Base-by-base conservation (phyloP, 441 rosid genomes). In the Adansonia grandidieri region DNA sequence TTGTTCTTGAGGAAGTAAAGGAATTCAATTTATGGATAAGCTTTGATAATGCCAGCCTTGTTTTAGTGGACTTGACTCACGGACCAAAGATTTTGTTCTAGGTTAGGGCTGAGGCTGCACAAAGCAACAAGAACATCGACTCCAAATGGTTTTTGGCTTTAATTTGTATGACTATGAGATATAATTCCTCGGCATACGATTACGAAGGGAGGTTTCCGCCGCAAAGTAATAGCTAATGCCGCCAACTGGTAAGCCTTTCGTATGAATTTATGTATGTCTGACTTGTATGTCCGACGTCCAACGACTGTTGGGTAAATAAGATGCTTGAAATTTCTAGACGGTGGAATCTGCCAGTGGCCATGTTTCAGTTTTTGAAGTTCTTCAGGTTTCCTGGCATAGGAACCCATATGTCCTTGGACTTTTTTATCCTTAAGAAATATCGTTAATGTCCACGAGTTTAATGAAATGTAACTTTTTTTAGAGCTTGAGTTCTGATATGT, bases 161-260 rank as follows among this genome's bases (percentile, higher is more conserved):
- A 92, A 54, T 93, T 93, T 74, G 92, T 28, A 28, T 28, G 32
- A 28, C 32, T 88, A 0, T 97, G 99, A 78, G 91, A 93, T 82
- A 93, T 96, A 84, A 90, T 93, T 67, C 85, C 76, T 79, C 95
- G 92, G 70, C 83, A 75, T 82, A 85, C 97, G 32, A 28, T 28
- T 28, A 28, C 1, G 0, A 82, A 76, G 77, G 91, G 97, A 81
- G 97, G 94, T 77, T 82, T 96, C 63, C 81, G 61, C 51, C 90
- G 93, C 84, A 84, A 82, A 80, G 93, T 88, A 68, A 89, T 96
- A 77, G 93, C 96, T 64, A 96, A 93, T 89, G 97, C 99, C 85
- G 88, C 97, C 77, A 96, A 96, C 81, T 92, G 98, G 99, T 93
- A 88, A 87, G 89, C 73, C 71, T 44, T 61, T 69, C 75, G 14